Base-by-base conservation (phyloP, 2,329 filamentous ascomycete genomes). In the Sporothrix curviconia region DNA sequence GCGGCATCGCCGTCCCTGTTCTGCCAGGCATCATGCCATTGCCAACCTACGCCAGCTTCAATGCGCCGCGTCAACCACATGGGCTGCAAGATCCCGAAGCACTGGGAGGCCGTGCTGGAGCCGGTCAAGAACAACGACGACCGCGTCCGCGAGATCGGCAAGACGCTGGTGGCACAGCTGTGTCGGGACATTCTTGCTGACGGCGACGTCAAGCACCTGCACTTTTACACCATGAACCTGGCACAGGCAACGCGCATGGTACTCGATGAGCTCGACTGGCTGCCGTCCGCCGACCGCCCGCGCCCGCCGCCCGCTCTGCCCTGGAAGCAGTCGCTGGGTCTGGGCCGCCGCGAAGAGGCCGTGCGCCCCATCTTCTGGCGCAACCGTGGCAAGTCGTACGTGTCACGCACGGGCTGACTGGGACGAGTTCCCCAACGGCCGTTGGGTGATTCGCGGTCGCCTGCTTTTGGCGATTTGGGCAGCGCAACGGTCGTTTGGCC, bases 141-240 rank as follows among this genome's bases (percentile, higher is more conserved):
- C 24, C 90, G 90, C 51, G 94, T 97, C 32, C 84, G 92, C 70
- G 89, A 95, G 63, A 84, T 95, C 57, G 94, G 94, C 55, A 94
- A 91, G 73, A 84, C 81, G 14, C 78, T 99, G 22, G 87, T 99
- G 17, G 89, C 91, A 22, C 83, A 95, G 44, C 86, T 99, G 84
- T 99, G 94, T 72, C 85, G 87, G 59, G 90, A 87, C 73, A 83
- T 99, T 60, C 78, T 97, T 57, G 83, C 85, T 59, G 85, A 84
- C 36, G 94, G 92, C 40, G 62, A 64, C 44, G 90, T 96, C 64
- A 80, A 84, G 62, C 91, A 96, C 69, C 74, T 99, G 63, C 94
- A 99, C 73, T 99, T 99, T 74, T 99, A 99, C 77, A 99, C 94
- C 60, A 99, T 99, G 94, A 99, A 99, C 73, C 80, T 99, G 19